Evolutionary conservation across 352 stramenopile genomes (phyloP), one percentile per base, ranked within the genome.

Genomic region (Albugo laibachii): DNA sequence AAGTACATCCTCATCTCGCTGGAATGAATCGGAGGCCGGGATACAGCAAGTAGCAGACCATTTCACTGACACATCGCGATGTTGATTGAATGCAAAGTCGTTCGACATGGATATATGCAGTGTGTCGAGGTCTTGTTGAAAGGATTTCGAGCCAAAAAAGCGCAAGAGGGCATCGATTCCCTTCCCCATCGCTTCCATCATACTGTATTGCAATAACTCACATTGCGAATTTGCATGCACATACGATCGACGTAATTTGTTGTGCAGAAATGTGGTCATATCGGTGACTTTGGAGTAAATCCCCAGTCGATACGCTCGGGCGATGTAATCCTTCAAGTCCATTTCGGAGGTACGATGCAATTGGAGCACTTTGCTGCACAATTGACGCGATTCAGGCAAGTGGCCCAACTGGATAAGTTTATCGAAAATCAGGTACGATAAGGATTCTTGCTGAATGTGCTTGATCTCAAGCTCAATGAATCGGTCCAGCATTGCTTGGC

Each of bases 271-370:
- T 13, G 48, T 55, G 19, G 74, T 85, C 75, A 91, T 86, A 49
- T 91, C 78, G 1, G 82, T 39, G 20, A 84, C 78, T 48, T 87
- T 87, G 41, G 74, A 84, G 60, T 81, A 86, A 11, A 88, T 74
- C 27, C 78, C 78, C n/a, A 82, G 60, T 27, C 70, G 72, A 54
- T 91, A 91, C 13, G 78, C 61, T 19, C 73, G 68, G 13, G 63
- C 44, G 49, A 91, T 88, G 52, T 80, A 85, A 52, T 91, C 78
- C 38, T 73, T 73, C 16, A 75, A 88, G 47, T 91, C 78, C 21
- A 60, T 66, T 12, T 48, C 48, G 13, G 72, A 83, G 34, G 45
- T 66, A 6, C 54, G 59, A 50, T 91, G 78, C 31, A 88, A 53
- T 3, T 51, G 54, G 31, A 53, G 36, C 37, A 87, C 79, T 24